Evolutionary conservation across 495 filamentous ascomycete genomes (phyloP).

Genomic region (Stereocaulon alpinum): DNA sequence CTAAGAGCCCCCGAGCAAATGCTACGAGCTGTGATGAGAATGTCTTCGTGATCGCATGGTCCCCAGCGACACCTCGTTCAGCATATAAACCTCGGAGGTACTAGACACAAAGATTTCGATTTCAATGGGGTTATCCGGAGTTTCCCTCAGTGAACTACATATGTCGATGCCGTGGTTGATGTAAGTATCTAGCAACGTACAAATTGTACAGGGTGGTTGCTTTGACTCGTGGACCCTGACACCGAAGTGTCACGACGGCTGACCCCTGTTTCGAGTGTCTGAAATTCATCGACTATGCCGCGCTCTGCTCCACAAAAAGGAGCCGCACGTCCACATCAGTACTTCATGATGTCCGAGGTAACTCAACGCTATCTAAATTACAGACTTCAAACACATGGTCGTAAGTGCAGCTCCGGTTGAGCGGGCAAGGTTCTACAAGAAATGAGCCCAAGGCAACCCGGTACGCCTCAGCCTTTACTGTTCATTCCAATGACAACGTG

Average conservation of each 20-base stretch:
- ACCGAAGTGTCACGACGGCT: neutral
- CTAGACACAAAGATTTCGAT: neutral
- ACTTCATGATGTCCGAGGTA: no score
- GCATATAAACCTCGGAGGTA: no score
- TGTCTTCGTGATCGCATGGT: slow-evolving; percentile 8
- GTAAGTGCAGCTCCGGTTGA: no score
- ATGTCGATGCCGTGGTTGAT: neutral
- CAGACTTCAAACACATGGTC: no score
- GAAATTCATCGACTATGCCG: neutral
- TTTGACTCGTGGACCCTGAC: neutral
- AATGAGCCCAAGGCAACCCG: neutral
- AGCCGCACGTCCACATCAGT: no score
- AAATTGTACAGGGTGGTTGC: no score
- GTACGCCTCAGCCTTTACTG: neutral
- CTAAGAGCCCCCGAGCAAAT: neutral
- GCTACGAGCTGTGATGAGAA: neutral
- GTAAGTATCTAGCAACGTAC: no score
- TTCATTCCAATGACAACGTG: neutral
- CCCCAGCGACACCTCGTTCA: neutral
- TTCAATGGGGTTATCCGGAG: neutral
- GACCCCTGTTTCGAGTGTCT: neutral
- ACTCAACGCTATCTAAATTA: neutral
- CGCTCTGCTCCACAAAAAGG: neutral
- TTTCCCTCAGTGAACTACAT: neutral
- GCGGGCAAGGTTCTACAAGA: no score